Percentiles rank a stretch among this genome's conserved stretches.
Evolutionary conservation across 2,329 filamentous ascomycete species (phyloP).

Genomic region (Lasiodiplodia citricola): DNA sequence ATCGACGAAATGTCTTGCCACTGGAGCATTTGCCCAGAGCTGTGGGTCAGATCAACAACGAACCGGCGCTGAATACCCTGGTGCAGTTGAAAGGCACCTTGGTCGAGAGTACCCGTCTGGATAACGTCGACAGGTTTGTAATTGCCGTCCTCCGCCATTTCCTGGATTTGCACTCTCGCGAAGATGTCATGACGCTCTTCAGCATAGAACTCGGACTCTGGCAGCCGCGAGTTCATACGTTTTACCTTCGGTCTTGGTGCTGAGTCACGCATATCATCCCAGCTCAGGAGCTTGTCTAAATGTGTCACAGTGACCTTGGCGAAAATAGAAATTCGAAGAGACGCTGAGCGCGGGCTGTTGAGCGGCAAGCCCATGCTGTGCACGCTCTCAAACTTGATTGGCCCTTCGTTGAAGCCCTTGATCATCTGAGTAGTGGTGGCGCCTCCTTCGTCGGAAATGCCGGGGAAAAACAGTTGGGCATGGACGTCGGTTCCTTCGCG

Average conservation of each 20-base stretch:
- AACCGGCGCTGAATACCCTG: constrained; percentile 92
- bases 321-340: constrained; percentile 86
- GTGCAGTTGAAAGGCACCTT: constrained; percentile 92
- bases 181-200: constrained; percentile 96
- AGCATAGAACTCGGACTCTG: constrained; percentile 89
- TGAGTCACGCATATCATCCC: constrained; percentile 95
- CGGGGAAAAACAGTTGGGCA: constrained; percentile 94
- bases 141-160: constrained; percentile 87
- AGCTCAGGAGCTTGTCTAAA: constrained; percentile 94
- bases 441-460: constrained; percentile 80
- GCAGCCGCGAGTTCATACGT: constrained; percentile 69
- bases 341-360: constrained; percentile 74
- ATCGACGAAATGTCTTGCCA: constrained; percentile 84
- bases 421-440: constrained; percentile 97
- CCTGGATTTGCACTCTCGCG: constrained; percentile 83
- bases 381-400: constrained; percentile 93
- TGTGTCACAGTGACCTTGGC: constrained; percentile 92
- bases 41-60: constrained; percentile 86
- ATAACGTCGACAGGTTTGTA: constrained; percentile 93
- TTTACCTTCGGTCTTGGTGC: constrained; percentile 62
- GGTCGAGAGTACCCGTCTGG: constrained; percentile 80
- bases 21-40: constrained; percentile 82
- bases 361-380: constrained; percentile 96
- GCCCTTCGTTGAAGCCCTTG: constrained; percentile 87
- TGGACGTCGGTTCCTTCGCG: constrained; percentile 95